Conservation (phyloP, 164 flowering plant species). For the Tetracentron sinense region DNA sequence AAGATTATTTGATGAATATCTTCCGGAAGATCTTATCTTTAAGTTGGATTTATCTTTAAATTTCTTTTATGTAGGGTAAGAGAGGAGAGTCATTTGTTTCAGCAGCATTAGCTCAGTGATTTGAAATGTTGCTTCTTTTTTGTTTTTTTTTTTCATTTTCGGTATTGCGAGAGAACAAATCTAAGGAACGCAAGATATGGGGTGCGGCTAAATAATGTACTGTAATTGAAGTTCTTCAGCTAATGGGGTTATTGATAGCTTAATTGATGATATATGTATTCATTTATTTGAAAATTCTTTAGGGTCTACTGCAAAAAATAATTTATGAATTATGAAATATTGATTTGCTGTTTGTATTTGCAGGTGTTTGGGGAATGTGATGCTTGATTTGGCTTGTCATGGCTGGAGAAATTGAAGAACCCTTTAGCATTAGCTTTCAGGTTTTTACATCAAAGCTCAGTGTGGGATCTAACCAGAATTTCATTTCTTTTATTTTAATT, state of each 20-base stretch:
- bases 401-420: conserved; percentile 63
- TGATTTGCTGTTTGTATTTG: conserved; percentile 1
- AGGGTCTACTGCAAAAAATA: neutral
- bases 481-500: too few species aligned
- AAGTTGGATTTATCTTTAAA: neutral
- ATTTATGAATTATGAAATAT: neutral
- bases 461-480: neutral
- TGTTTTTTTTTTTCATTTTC: neutral
- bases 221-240: neutral
- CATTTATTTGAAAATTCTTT: neutral
- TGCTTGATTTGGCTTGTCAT: conserved; percentile 26
- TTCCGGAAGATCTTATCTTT: too few species aligned
- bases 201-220: neutral
- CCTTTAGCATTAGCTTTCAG: conserved; percentile 41
- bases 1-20: too few species aligned
- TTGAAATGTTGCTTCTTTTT: neutral
- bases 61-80: neutral
- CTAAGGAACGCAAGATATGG: neutral
- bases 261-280: neutral
- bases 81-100: neutral
- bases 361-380: conserved; percentile 20
- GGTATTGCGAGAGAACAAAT: neutral
- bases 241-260: neutral
- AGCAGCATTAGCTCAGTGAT: neutral
- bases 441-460: conserved; percentile 26